Evolutionary conservation across 257 asterid species (phyloP), one percentile per base, ranked within the genome.

Genomic region (Osmanthus fragrans): DNA sequence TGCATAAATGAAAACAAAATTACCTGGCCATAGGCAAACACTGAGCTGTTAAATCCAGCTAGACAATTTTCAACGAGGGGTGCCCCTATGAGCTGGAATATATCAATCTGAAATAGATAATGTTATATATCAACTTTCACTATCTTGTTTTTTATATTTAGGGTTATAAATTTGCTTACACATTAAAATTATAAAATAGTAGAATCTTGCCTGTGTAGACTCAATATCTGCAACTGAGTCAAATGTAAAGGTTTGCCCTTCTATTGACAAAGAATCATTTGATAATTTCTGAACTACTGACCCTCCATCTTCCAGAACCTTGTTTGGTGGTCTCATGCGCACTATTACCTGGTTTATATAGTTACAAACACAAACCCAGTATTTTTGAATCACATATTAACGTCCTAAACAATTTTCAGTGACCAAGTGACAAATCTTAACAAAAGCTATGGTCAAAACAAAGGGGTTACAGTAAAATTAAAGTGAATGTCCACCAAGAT

Each of bases 1-100:
- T 49, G 8, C 47, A 33, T 51, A 49, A 64, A 79, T 21, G 64
- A 64, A 75, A 40, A 65, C 36, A 23, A 65, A 64, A 39, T 64
- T 81, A 96, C 99, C 97, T 96, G 99, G 51, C 99, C 99, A 40
- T 92, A 93, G 10, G 99, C 99, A 89, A 96, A 96, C 76, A 93
- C 98, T 1, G 99, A 96, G 86, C 98, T 93, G 81, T 93, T 96
- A 74, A 96, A 96, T n/a, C 99, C 99, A 76, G 97, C 91, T 16
- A 96, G 93, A 81, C 99, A 96, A 84, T 93, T 93, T 85, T 96
- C 99, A 37, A 96, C 92, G n/a, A 96, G 90, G 11, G 99, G 99
- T 80, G 92, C 98, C 67, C 99, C 99, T 63, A 93, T 89, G 33
- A 90, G 94, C 87, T 96, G 91, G 64, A 93, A 96, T 87, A 96